Percentiles rank a stretch among this genome's conserved stretches.
These are phyloP conservation scores for Candida labiduridarum DNA, from an alignment of 1,139 yeast genomes.

Conservation along the genomic window DNA sequence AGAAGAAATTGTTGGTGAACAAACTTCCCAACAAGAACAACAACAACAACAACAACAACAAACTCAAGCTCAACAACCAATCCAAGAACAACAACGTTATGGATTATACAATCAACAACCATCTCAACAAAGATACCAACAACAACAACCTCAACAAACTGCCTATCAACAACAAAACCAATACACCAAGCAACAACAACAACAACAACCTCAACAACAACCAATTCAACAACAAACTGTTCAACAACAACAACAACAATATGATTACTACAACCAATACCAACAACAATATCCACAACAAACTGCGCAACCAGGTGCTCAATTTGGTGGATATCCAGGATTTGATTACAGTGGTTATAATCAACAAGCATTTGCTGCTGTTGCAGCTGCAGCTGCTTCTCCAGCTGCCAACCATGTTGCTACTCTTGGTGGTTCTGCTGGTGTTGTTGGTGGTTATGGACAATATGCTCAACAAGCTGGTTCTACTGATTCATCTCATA, in stretches of 20 bases:
- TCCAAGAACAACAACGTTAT: conserved; percentile 15
- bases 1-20: conserved; percentile 14
- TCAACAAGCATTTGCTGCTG: conserved; percentile 32
- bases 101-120: conserved; percentile 18
- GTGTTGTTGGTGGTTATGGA: conserved; percentile 27
- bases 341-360: conserved; percentile 45
- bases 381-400: conserved; percentile 30
- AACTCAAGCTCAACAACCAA: conserved; percentile 18
- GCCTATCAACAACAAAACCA: conserved; percentile 21
- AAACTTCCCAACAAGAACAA: conserved; percentile 16
- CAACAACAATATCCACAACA: conserved; percentile 49
- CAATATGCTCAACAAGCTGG: conserved; percentile 28
- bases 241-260: conserved; percentile 24
- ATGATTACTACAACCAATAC: conserved; percentile 28
- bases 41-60: conserved; percentile 19
- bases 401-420: conserved; percentile 36
- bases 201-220: conserved; percentile 19
- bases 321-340: conserved; percentile 49
- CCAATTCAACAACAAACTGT: conserved; percentile 22
- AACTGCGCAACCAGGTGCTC: conserved; percentile 44
- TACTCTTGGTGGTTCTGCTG: conserved; percentile 22
- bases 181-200: conserved; percentile 21
- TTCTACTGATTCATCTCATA: conserved; percentile 22
- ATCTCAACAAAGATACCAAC: conserved; percentile 17
- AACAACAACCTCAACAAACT: conserved; percentile 13